These are phyloP conservation scores for Coniella vitis DNA, from an alignment of 2,329 filamentous ascomycete genomes.

Conservation along the genomic window DNA sequence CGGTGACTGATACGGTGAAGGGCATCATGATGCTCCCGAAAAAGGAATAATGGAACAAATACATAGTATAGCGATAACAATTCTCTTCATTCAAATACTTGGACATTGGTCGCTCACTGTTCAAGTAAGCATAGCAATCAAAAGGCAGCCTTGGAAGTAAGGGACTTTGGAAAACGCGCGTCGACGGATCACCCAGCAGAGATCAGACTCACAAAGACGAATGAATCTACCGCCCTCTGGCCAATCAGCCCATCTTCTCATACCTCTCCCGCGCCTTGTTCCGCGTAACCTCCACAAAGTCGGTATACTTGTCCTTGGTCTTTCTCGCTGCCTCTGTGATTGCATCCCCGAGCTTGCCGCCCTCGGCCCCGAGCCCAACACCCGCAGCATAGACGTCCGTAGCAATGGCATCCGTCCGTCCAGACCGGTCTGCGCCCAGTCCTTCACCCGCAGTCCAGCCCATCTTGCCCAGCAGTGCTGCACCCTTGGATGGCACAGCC, in stretches of 20 bases:
- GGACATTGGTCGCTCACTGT: too few relatives aligned
- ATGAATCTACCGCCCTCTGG: neutral
- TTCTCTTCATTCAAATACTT: too few relatives aligned
- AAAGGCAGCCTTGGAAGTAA: too few relatives aligned
- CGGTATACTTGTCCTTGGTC: slow-evolving; percentile 52
- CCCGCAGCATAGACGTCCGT: slow-evolving; percentile 61
- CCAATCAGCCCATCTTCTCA: slow-evolving; percentile 38
- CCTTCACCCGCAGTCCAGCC: slow-evolving; percentile 62
- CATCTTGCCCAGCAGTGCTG: slow-evolving; percentile 64
- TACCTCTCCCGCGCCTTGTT: slow-evolving; percentile 62
- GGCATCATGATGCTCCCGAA: too few relatives aligned
- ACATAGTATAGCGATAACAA: too few relatives aligned
- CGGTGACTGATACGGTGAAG: too few relatives aligned
- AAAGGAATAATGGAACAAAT: too few relatives aligned
- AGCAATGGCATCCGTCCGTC: slow-evolving; percentile 56
- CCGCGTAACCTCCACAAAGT: slow-evolving; percentile 58
- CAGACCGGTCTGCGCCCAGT: slow-evolving; percentile 55
- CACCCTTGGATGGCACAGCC: slow-evolving; percentile 46
- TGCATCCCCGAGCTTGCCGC: slow-evolving; percentile 64
- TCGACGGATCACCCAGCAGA: neutral
- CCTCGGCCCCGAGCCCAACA: slow-evolving; percentile 63
- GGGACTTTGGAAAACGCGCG: too few relatives aligned
- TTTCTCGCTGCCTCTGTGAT: slow-evolving; percentile 54
- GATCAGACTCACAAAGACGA: too few relatives aligned
- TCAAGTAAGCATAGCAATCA: too few relatives aligned